Conservation (phyloP, 176 grass and related monocot genomes). For the Metroxylon sagu region DNA sequence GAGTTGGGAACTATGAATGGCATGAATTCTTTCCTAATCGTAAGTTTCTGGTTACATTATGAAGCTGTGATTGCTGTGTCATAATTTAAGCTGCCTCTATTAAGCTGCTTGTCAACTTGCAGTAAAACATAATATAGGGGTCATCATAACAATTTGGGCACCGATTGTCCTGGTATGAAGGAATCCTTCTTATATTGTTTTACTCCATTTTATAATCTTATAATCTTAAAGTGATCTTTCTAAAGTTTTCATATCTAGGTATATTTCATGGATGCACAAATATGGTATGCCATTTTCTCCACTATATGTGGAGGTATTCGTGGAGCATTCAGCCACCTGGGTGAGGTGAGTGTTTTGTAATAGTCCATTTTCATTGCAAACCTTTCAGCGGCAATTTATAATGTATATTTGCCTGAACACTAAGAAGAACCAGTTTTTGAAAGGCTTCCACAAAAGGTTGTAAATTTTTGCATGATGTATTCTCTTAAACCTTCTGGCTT, state of each 20-base stretch:
- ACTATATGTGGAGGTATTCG: constrained; percentile 83
- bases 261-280: constrained; percentile 98
- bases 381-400: too few species aligned
- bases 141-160: constrained; percentile 85
- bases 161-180: constrained; percentile 83
- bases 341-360: constrained; percentile 57
- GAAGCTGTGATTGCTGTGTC: too few species aligned
- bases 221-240: not conserved
- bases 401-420: too few species aligned
- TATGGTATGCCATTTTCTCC: constrained; percentile 99
- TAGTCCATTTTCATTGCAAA: too few species aligned
- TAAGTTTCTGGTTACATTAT: constrained; percentile 27
- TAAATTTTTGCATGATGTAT: not conserved
- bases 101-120: constrained; percentile 16
- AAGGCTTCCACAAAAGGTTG: not conserved
- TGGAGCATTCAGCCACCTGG: constrained; percentile 88
- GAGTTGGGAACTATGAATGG: constrained; percentile 59
- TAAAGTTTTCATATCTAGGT: constrained; percentile 36
- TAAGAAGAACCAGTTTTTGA: not conserved
- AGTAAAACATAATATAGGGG: constrained; percentile 89
- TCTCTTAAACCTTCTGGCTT: constrained; percentile 24
- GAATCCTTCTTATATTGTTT: not conserved
- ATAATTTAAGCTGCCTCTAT: too few species aligned
- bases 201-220: too few species aligned
- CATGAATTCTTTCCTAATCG: constrained; percentile 92